Evolutionary conservation across 1,139 yeast genomes (phyloP).

Genomic region (Geotrichum bryndzae): DNA sequence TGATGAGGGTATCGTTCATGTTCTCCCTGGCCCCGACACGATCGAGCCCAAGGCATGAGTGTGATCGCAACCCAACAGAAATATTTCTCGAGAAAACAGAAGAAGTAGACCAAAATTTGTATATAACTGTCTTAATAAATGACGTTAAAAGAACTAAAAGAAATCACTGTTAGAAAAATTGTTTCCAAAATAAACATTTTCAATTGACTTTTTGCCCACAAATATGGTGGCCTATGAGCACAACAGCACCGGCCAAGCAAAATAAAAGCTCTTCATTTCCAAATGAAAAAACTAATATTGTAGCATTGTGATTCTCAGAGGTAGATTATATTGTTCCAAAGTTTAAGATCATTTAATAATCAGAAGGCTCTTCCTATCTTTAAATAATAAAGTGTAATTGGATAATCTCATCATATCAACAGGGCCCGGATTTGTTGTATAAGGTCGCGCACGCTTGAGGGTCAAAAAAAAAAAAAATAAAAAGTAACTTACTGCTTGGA

Average conservation of each 20-base stretch:
- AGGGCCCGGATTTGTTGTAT: no score
- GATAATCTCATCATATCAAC: slow-evolving; percentile 14
- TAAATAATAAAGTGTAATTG: slow-evolving; percentile 13
- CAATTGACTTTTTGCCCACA: no score
- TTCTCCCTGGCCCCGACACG: not conserved
- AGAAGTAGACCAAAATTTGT: no score
- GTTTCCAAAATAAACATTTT: no score
- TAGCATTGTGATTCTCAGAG: not conserved
- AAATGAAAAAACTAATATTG: not conserved
- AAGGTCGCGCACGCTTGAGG: not conserved
- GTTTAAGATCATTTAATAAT: slow-evolving; percentile 15
- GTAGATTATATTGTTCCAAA: slow-evolving; percentile 3
- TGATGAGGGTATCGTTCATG: not conserved
- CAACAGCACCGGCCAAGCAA: no score
- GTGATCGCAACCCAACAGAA: not conserved
- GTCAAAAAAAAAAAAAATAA: not conserved
- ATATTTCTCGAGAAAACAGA: not conserved
- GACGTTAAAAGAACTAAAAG: no score
- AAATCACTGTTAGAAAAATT: no score
- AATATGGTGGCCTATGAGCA: no score
- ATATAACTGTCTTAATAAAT: no score
- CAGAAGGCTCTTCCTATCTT: slow-evolving; percentile 22
- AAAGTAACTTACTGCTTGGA: not conserved
- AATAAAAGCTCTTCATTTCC: no score
- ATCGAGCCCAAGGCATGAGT: not conserved